These are phyloP conservation scores for Glycine soja DNA, from an alignment of 306 rosid species.

Conservation along the genomic window DNA sequence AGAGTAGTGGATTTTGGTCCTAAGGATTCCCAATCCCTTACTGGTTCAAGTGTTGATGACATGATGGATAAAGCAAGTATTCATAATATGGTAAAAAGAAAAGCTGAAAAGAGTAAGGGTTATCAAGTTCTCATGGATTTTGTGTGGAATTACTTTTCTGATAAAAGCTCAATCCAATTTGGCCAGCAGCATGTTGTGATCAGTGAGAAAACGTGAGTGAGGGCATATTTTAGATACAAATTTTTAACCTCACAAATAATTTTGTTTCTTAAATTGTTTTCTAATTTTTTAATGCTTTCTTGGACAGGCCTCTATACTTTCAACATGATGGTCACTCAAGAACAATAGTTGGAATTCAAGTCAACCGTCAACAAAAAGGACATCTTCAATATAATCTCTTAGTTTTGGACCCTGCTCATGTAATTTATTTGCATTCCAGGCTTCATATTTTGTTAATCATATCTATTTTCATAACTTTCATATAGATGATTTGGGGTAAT, in stretches of 20 bases:
- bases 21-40: conserved; percentile 62
- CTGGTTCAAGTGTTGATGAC: conserved; percentile 60
- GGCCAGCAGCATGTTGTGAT: conserved; percentile 51
- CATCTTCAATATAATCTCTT: conserved; percentile 63
- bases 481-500: conserved; percentile 22
- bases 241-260: background rate
- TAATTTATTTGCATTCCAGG: conserved; percentile 48
- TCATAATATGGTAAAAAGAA: conserved; percentile 37
- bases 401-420: conserved; percentile 81
- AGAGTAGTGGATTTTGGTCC: conserved; percentile 90
- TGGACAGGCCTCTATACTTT: conserved; percentile 81
- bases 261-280: conserved; percentile 45
- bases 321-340: conserved; percentile 95
- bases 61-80: conserved; percentile 6
- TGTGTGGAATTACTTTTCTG: conserved; percentile 87
- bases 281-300: conserved; percentile 42
- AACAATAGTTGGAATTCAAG: conserved; percentile 85
- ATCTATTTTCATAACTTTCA: conserved; percentile 25
- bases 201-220: conserved; percentile 71
- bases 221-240: conserved; percentile 12
- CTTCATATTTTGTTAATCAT: conserved; percentile 38
- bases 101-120: conserved; percentile 47
- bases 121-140: conserved; percentile 79
- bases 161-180: conserved; percentile 51
- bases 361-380: conserved; percentile 54